Evolutionary conservation across 73 alveolate genomes (phyloP).

Genomic region (Paraurostyla sp.): DNA sequence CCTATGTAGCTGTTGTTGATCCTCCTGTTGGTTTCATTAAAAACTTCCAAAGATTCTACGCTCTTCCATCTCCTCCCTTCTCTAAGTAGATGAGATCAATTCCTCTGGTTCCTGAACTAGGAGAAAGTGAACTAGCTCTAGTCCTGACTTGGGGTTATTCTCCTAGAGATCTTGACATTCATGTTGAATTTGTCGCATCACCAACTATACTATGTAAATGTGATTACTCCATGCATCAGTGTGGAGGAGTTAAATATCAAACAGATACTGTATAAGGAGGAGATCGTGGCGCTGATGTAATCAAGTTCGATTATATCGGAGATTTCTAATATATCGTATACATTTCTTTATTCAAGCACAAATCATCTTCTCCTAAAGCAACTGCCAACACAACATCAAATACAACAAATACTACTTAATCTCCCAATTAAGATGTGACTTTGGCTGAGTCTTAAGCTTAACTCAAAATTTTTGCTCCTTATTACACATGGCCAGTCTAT

Average conservation of each 20-base stretch:
- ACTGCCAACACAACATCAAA: neutral
- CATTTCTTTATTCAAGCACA: constrained; percentile 42
- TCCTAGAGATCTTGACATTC: constrained; percentile 60
- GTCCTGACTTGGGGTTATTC: constrained; percentile 61
- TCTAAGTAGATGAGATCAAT: neutral
- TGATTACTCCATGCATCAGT: constrained; percentile 32
- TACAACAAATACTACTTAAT: no score
- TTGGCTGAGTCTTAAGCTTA: constrained; percentile 30
- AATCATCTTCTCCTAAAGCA: neutral
- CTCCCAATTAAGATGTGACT: constrained; percentile 2
- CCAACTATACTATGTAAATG: constrained; percentile 1
- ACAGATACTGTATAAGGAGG: constrained; percentile 51
- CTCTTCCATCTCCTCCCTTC: constrained; percentile 43
- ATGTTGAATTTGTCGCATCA: constrained; percentile 47
- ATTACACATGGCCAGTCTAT: constrained; percentile 46
- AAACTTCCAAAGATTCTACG: constrained; percentile 31
- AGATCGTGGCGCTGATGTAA: constrained; percentile 45
- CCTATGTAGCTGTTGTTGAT: constrained; percentile 46
- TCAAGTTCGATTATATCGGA: constrained; percentile 46
- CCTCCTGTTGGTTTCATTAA: neutral
- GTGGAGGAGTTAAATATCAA: constrained; percentile 62
- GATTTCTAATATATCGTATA: constrained; percentile 55
- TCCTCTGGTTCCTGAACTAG: constrained; percentile 43
- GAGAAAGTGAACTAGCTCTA: constrained; percentile 47
- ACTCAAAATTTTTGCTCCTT: constrained; percentile 50